Conservation (phyloP, 306 rosid genomes). For the Erythrophleum fordii region DNA sequence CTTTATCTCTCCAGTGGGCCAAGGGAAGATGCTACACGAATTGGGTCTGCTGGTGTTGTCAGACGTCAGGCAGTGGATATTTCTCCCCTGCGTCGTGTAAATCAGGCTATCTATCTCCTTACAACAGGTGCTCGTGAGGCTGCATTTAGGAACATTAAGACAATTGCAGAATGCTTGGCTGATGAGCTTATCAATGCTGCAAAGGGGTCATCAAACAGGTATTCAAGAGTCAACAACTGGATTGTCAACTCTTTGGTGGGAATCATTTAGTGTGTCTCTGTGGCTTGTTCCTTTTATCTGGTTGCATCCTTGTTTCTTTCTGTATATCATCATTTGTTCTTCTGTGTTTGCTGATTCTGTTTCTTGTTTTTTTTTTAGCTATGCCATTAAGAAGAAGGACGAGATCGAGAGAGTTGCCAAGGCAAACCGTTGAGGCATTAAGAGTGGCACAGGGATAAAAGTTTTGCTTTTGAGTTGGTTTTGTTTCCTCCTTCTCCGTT, state of each 20-base stretch:
- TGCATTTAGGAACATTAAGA: conserved; percentile 61
- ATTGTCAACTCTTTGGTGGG: background rate
- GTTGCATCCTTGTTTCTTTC: background rate
- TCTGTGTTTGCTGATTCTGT: background rate
- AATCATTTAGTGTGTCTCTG: background rate
- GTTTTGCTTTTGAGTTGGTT: conserved; percentile 22
- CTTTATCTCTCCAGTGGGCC: conserved; percentile 52
- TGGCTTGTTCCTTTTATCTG: background rate
- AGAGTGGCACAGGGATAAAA: conserved; percentile 15
- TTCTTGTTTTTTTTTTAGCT: conserved; percentile 37
- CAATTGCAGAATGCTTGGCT: conserved; percentile 60
- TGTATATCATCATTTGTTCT: background rate
- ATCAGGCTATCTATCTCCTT: conserved; percentile 60
- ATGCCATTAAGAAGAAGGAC: conserved; percentile 64
- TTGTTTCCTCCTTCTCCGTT: background rate
- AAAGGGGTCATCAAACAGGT: conserved; percentile 65
- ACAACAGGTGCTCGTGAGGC: conserved; percentile 63
- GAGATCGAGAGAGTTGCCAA: conserved; percentile 64
- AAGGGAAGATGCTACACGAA: conserved; percentile 65
- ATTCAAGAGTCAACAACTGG: background rate
- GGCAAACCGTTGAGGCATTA: conserved; percentile 56
- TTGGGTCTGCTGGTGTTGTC: conserved; percentile 66
- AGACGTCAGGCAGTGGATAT: conserved; percentile 68
- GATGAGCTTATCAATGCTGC: conserved; percentile 66
- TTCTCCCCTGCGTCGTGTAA: conserved; percentile 57